Conservation (phyloP, 495 filamentous ascomycete species). For the Aspergillus funiculosus region DNA sequence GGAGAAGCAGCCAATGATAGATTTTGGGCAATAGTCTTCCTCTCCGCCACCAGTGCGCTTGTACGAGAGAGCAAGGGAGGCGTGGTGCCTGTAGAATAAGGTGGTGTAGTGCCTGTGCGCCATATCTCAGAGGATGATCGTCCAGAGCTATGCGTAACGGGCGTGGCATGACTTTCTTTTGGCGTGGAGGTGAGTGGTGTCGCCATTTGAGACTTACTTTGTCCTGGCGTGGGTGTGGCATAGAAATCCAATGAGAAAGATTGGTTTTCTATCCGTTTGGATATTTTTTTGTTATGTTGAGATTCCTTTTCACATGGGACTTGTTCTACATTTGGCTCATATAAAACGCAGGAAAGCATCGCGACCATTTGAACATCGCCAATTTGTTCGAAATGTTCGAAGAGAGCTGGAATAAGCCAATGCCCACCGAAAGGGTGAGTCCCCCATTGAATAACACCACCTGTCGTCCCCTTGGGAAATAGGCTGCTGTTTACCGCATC, state of each 20-base stretch:
- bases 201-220: conserved; percentile 28
- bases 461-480: conserved; percentile 12
- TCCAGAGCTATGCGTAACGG: conserved; percentile 53
- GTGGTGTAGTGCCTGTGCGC: conserved; percentile 45
- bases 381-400: conserved; percentile 70
- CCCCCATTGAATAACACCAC: conserved; percentile 76
- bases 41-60: conserved; percentile 29
- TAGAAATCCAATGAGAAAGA: conserved; percentile 32
- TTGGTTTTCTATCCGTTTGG: conserved; percentile 21
- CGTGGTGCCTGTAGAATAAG: conserved; percentile 57
- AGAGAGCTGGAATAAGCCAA: conserved; percentile 60
- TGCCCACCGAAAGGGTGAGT: conserved; percentile 69
- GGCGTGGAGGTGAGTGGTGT: conserved; percentile 50
- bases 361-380: conserved; percentile 91
- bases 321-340: conserved; percentile 48
- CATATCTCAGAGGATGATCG: conserved; percentile 36
- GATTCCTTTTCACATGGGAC: conserved; percentile 5
- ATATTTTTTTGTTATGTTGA: conserved; percentile 14
- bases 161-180: conserved; percentile 51
- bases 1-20: conserved; percentile 64
- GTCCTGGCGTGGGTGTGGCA: conserved; percentile 21
- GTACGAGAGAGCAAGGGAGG: conserved; percentile 49
- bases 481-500: conserved; percentile 20
- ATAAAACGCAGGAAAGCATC: conserved; percentile 87
- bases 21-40: conserved; percentile 45